These are phyloP conservation scores for Auxenochlorella pyrenoidosa DNA, from an alignment of 139 green algal genomes.

Conservation along the genomic window DNA sequence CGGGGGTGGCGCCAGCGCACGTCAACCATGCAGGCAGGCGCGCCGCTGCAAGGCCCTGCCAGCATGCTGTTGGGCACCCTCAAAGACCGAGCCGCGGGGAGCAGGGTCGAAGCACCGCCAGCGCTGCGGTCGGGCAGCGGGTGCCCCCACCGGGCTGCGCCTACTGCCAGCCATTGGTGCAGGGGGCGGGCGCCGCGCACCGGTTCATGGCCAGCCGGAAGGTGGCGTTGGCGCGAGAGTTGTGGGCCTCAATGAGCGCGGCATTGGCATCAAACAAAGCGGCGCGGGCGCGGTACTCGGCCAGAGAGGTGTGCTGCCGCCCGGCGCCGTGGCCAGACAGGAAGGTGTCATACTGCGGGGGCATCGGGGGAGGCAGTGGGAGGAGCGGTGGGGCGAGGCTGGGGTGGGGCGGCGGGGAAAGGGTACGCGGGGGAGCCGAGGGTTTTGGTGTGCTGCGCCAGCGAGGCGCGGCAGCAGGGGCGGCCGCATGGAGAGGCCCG, in stretches of 20 bases:
- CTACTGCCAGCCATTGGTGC: not conserved
- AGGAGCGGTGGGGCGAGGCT: too few relatives aligned
- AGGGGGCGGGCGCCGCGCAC: not conserved
- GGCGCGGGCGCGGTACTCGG: slow-evolving; percentile 44
- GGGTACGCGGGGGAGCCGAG: too few relatives aligned
- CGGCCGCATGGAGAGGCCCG: too few relatives aligned
- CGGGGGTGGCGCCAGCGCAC: not conserved
- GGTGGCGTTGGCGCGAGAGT: slow-evolving; percentile 9
- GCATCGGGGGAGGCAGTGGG: too few relatives aligned
- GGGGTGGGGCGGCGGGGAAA: too few relatives aligned
- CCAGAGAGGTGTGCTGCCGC: slow-evolving; percentile 17
- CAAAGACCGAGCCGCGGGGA: too few relatives aligned
- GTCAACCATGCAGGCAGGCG: not conserved
- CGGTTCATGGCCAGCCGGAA: slow-evolving; percentile 55
- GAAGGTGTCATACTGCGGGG: slow-evolving; percentile 53
- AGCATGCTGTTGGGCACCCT: too few relatives aligned
- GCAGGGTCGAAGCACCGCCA: too few relatives aligned
- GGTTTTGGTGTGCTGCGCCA: too few relatives aligned
- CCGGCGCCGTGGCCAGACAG: slow-evolving; percentile 32
- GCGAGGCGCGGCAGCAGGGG: too few relatives aligned
- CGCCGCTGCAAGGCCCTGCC: not conserved
- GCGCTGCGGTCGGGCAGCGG: too few relatives aligned
- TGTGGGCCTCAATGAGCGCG: slow-evolving; percentile 43
- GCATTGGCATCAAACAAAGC: slow-evolving; percentile 40
- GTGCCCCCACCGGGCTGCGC: too few relatives aligned